Evolutionary conservation across 805 yeast genomes (phyloP).

Genomic region (Suhomyces xylopsoci): DNA sequence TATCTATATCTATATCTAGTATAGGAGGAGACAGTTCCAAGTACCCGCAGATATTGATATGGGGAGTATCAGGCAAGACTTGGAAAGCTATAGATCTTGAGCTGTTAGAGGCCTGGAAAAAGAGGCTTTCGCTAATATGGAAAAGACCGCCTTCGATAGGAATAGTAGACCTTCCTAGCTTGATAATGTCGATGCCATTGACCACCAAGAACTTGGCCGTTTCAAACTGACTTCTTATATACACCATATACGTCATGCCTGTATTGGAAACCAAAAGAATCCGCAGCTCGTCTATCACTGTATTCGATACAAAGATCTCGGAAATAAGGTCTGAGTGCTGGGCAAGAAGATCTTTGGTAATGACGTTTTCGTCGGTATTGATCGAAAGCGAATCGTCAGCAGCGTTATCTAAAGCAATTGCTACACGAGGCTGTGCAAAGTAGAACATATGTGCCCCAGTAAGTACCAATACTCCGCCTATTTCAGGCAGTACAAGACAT

Average conservation of each 20-base stretch:
- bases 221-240: constrained; percentile 9
- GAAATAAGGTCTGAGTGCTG: not conserved
- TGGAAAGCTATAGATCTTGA: constrained; percentile 32
- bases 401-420: constrained; percentile 8
- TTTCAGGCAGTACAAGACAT: constrained; percentile 15
- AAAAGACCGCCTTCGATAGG: constrained; percentile 21
- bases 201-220: constrained; percentile 3
- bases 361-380: constrained; percentile 11
- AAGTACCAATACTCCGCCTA: constrained; percentile 28
- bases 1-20: constrained; percentile 19
- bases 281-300: constrained; percentile 27
- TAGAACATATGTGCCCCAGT: constrained; percentile 26
- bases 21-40: constrained; percentile 32
- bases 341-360: constrained; percentile 16
- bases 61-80: constrained; percentile 23
- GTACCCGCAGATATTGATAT: constrained; percentile 18
- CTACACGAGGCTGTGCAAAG: constrained; percentile 20
- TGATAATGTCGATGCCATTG: constrained; percentile 17
- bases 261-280: constrained; percentile 24
- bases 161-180: constrained; percentile 29
- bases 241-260: constrained; percentile 28
- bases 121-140: constrained; percentile 23
- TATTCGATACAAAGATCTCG: constrained; percentile 8
- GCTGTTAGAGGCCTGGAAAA: constrained; percentile 27
- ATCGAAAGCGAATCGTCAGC: constrained; percentile 11